Conservation (phyloP, 2,329 filamentous ascomycete genomes). For the Cladosporium sp. region DNA sequence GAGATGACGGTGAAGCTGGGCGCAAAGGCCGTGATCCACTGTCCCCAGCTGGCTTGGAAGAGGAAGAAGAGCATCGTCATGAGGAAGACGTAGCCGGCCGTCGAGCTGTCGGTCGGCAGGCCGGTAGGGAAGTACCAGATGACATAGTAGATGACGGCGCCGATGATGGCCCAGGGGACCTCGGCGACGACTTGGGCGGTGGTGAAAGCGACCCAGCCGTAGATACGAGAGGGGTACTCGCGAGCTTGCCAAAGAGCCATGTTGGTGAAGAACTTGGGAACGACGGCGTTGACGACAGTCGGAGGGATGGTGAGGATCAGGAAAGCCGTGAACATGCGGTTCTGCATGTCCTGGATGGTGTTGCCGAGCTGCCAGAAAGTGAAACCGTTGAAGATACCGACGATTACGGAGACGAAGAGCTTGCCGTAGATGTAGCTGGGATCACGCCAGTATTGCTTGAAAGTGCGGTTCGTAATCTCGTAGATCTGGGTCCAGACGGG, state of each 20-base stretch:
- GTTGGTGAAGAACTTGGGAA: conserved; percentile 73
- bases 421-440: conserved; percentile 72
- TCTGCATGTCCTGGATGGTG: conserved; percentile 63
- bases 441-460: conserved; percentile 68
- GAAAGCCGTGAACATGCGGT: conserved; percentile 69
- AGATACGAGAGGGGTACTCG: conserved; percentile 68
- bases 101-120: conserved; percentile 57
- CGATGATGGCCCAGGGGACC: conserved; percentile 62
- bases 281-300: conserved; percentile 64
- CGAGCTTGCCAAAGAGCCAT: conserved; percentile 66
- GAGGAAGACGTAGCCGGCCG: conserved; percentile 68
- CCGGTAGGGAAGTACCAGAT: conserved; percentile 74
- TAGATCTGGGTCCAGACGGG: conserved; percentile 56
- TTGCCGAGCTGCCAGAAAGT: conserved; percentile 67
- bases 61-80: conserved; percentile 74
- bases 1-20: conserved; percentile 72
- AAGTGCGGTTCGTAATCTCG: conserved; percentile 63
- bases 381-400: conserved; percentile 74
- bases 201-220: conserved; percentile 70
- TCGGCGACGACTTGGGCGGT: conserved; percentile 68
- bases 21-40: conserved; percentile 79
- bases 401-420: conserved; percentile 63
- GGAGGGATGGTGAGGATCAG: conserved; percentile 55
- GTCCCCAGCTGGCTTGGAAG: conserved; percentile 69
- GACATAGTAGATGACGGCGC: conserved; percentile 61